Percentiles rank a stretch among this genome's conserved stretches.
Evolutionary conservation across 768 basidiomycete genomes (phyloP).

Genomic region (Multifurca ochricompacta): DNA sequence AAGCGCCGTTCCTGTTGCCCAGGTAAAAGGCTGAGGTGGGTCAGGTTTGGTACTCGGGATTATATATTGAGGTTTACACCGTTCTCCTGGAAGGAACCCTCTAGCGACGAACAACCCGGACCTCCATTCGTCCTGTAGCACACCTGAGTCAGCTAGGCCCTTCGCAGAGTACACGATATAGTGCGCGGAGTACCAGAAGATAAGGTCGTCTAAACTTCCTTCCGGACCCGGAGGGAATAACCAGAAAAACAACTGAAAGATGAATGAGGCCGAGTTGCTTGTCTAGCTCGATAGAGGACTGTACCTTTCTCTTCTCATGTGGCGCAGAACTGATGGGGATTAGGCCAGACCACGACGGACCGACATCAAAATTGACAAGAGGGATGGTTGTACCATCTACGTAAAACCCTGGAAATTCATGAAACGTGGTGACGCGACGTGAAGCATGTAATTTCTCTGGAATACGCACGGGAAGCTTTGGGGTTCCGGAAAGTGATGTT

Average conservation of each 20-base stretch:
- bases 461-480: constrained; percentile 45
- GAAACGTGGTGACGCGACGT: not conserved
- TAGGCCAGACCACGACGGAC: constrained; percentile 69
- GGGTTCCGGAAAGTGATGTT: constrained; percentile 70
- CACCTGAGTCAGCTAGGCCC: too few species aligned
- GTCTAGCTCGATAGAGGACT: too few species aligned
- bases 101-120: constrained; percentile 68
- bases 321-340: constrained; percentile 55
- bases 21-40: constrained; percentile 50
- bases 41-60: not conserved
- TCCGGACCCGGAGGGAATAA: constrained; percentile 73
- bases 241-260: constrained; percentile 67
- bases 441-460: not conserved
- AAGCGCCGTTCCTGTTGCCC: constrained; percentile 54
- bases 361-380: constrained; percentile 63
- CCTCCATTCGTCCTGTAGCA: constrained; percentile 66
- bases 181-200: too few species aligned
- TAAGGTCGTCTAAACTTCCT: constrained; percentile 63
- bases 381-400: constrained; percentile 62
- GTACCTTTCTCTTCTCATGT: constrained; percentile 63
- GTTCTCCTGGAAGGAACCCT: constrained; percentile 67
- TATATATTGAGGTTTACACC: constrained; percentile 40
- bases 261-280: not conserved
- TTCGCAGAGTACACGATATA: constrained; percentile 26
- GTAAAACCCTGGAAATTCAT: constrained; percentile 45